Conservation (phyloP, 2,329 filamentous ascomycete genomes). For the Emmonsiellopsis sp. region DNA sequence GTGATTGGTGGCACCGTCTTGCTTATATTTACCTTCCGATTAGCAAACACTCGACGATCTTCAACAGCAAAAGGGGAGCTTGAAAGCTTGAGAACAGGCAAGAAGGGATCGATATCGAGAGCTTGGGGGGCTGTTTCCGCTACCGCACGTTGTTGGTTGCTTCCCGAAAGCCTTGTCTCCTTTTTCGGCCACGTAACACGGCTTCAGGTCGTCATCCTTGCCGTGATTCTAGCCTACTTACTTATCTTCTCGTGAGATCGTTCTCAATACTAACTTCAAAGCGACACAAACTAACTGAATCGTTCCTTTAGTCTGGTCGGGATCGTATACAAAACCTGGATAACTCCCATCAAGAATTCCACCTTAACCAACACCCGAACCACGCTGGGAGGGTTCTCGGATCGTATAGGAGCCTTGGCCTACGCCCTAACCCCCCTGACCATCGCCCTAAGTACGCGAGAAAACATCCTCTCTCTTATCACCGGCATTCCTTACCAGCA, state of each 20-base stretch:
- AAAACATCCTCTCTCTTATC: slow-evolving; percentile 58
- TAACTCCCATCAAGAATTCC: slow-evolving; percentile 55
- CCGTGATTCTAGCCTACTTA: slow-evolving; percentile 51
- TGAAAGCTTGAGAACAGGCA: slow-evolving; percentile 15
- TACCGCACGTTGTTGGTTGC: slow-evolving; percentile 42
- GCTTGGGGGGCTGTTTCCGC: slow-evolving; percentile 33
- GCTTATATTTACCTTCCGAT: slow-evolving; percentile 30
- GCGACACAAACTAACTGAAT: neutral
- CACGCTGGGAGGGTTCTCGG: slow-evolving; percentile 56
- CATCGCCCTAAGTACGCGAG: slow-evolving; percentile 56
- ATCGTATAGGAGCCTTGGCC: slow-evolving; percentile 60
- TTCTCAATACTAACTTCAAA: neutral
- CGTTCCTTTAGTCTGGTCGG: slow-evolving; percentile 44
- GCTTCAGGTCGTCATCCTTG: slow-evolving; percentile 55
- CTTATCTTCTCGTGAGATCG: slow-evolving; percentile 49
- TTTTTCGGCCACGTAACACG: slow-evolving; percentile 61
- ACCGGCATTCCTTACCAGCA: slow-evolving; percentile 67
- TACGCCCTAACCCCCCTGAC: slow-evolving; percentile 66
- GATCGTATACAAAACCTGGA: slow-evolving; percentile 58
- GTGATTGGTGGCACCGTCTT: slow-evolving; percentile 41
- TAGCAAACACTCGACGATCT: slow-evolving; percentile 6
- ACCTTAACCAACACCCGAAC: slow-evolving; percentile 55
- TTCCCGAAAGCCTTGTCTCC: slow-evolving; percentile 48
- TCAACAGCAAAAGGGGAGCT: slow-evolving; percentile 15
- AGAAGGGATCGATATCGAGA: slow-evolving; percentile 16